Conservation (phyloP, 805 yeast species). For the Citeromyces matritensis region DNA sequence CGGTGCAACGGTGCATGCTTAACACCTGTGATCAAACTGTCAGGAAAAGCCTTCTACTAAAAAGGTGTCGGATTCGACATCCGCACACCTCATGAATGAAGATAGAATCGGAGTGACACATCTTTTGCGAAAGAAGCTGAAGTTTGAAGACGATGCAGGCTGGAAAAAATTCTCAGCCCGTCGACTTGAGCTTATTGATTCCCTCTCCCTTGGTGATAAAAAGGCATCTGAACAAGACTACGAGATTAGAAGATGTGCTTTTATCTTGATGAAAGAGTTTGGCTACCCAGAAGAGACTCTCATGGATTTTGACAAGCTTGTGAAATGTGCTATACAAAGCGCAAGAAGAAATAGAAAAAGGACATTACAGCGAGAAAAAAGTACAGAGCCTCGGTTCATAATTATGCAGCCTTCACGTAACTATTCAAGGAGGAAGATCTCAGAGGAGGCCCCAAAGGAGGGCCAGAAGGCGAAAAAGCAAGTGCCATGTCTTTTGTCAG, state of each 20-base stretch:
- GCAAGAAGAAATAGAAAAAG: constrained; percentile 80
- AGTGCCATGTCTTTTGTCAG: constrained; percentile 8
- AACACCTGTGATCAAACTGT: too few relatives aligned
- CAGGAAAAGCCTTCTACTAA: too few relatives aligned
- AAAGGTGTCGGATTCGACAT: too few relatives aligned
- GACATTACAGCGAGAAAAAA: constrained; percentile 21
- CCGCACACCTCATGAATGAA: too few relatives aligned
- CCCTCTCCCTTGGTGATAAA: constrained; percentile 36
- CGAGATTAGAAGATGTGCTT: constrained; percentile 67
- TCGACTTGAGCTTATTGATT: constrained; percentile 77
- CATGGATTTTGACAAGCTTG: constrained; percentile 76
- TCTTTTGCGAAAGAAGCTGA: constrained; percentile 41
- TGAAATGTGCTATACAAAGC: constrained; percentile 86
- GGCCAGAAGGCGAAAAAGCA: not conserved
- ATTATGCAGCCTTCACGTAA: not conserved
- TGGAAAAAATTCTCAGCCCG: constrained; percentile 93
- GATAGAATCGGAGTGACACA: constrained; percentile 2
- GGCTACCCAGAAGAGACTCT: constrained; percentile 43
- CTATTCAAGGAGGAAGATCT: not conserved
- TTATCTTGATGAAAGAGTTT: constrained; percentile 63
- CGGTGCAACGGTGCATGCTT: too few relatives aligned
- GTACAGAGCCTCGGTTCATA: constrained; percentile 1
- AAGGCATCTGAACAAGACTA: constrained; percentile 92
- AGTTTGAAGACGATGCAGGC: constrained; percentile 63
- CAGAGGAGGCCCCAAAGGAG: not conserved